phyloP scores from a whole-genome alignment of 2,329 filamentous ascomycete species.

The Calonectria hongkongensis region DNA sequence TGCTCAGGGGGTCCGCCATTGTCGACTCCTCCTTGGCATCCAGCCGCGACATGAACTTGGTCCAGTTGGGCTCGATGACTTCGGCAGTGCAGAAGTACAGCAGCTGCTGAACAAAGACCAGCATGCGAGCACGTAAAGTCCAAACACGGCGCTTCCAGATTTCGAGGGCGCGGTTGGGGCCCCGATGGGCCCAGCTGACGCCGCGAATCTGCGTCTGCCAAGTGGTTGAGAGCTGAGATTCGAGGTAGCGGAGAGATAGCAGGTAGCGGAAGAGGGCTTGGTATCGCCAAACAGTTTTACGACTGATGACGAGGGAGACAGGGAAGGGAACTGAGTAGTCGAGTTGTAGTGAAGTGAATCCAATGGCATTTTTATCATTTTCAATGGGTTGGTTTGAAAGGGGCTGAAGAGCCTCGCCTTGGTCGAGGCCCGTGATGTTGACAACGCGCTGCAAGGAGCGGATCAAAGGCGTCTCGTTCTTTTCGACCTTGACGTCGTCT shows the following conservation, averaged over 20 bases:
- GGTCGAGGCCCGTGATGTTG: constrained; percentile 95
- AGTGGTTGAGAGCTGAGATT: constrained; percentile 88
- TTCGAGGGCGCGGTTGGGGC: constrained; percentile 83
- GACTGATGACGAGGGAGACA: constrained; percentile 93
- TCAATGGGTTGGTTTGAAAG: constrained; percentile 81
- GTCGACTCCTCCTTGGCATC: constrained; percentile 73
- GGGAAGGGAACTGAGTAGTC: constrained; percentile 97
- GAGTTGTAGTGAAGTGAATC: constrained; percentile 94
- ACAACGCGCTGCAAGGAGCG: constrained; percentile 97
- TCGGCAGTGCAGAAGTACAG: constrained; percentile 98
- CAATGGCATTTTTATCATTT: constrained; percentile 89
- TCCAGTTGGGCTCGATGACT: constrained; percentile 98
- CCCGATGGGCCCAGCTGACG: constrained; percentile 87
- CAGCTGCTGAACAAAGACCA: constrained; percentile 97
- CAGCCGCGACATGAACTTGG: constrained; percentile 91
- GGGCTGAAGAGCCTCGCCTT: constrained; percentile 87
- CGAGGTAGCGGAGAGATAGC: constrained; percentile 90
- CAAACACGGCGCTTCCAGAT: constrained; percentile 95
- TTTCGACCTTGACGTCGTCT: constrained; percentile 97
- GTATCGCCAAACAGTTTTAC: constrained; percentile 97
- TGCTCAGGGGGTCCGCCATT: constrained; percentile 47
- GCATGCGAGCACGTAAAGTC: constrained; percentile 94
- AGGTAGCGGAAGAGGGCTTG: constrained; percentile 97
- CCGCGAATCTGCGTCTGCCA: constrained; percentile 94
- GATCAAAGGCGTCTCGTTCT: constrained; percentile 95